phyloP scores from a whole-genome alignment of 805 yeast genomes.

The Teunomyces stri region DNA sequence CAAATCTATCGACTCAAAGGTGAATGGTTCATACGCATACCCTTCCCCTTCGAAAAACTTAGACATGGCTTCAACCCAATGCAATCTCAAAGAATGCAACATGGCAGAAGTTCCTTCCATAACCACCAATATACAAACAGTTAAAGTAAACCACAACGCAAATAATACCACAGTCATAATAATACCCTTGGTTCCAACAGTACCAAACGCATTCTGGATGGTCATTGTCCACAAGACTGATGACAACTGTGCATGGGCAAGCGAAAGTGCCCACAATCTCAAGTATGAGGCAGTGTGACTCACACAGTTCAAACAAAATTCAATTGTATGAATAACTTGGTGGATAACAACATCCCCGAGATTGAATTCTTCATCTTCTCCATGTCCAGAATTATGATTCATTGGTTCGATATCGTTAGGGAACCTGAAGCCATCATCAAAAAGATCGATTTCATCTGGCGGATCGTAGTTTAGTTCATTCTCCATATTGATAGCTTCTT shows the following conservation, averaged over 20 bases:
- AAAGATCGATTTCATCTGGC: slow-evolving; percentile 18
- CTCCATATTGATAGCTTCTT: slow-evolving; percentile 13
- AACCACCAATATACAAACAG: slow-evolving; percentile 85
- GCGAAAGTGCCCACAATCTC: slow-evolving; percentile 94
- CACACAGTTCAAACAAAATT: slow-evolving; percentile 93
- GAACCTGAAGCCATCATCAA: slow-evolving; percentile 19
- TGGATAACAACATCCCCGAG: slow-evolving; percentile 96
- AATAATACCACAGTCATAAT: slow-evolving; percentile 74
- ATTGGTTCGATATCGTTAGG: slow-evolving; percentile 40
- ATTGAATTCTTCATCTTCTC: slow-evolving; percentile 58
- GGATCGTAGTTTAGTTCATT: slow-evolving; percentile 18
- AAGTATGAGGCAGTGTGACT: slow-evolving; percentile 98
- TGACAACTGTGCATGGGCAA: slow-evolving; percentile 95
- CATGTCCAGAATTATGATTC: slow-evolving; percentile 35
- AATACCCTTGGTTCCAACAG: slow-evolving; percentile 65
- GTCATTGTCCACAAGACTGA: slow-evolving; percentile 98
- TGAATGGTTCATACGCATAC: slow-evolving; percentile 82
- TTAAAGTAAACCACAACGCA: slow-evolving; percentile 91
- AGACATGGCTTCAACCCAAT: slow-evolving; percentile 99
- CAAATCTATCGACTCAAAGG: slow-evolving; percentile 39
- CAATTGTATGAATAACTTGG: slow-evolving; percentile 96
- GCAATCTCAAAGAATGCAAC: slow-evolving; percentile 97
- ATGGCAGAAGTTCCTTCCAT: slow-evolving; percentile 99
- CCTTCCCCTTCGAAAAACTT: slow-evolving; percentile 98
- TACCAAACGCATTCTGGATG: slow-evolving; percentile 69